Conservation (phyloP, 306 rosid genomes). For the Carpinus viminea region DNA sequence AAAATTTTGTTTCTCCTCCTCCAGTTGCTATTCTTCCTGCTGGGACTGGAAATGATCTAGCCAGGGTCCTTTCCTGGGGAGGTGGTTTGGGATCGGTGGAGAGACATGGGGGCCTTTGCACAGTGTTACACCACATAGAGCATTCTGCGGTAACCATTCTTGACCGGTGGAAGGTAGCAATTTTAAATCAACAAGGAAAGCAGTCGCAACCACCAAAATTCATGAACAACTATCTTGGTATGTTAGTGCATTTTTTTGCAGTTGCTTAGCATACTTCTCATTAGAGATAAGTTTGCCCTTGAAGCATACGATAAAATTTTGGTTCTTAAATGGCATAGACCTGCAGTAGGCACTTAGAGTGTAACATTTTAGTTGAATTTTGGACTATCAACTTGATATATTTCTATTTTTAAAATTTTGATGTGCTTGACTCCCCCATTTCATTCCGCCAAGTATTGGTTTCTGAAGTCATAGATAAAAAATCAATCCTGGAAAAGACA, state of each 20-base stretch:
- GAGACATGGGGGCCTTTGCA: conserved; percentile 97
- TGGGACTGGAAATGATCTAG: conserved; percentile 98
- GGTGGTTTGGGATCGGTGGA: conserved; percentile 98
- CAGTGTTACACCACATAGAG: conserved; percentile 84
- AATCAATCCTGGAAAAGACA: not conserved
- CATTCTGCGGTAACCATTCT: conserved; percentile 96
- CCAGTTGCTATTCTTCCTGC: conserved; percentile 99
- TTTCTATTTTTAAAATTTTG: not conserved
- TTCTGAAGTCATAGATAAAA: not conserved
- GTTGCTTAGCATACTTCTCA: not conserved
- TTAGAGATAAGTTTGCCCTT: conserved; percentile 12
- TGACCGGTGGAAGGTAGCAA: conserved; percentile 89
- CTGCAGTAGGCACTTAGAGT: not conserved
- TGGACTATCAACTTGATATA: not conserved
- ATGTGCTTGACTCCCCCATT: not conserved
- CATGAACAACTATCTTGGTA: conserved; percentile 98
- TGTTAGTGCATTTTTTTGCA: conserved; percentile 26
- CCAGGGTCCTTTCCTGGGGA: conserved; percentile 97
- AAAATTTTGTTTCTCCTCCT: conserved; percentile 96
- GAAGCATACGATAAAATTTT: conserved; percentile 22
- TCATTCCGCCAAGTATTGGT: not conserved
- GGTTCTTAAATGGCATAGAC: not conserved
- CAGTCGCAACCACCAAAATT: conserved; percentile 67
- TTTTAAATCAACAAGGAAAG: conserved; percentile 65
- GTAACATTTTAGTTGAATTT: not conserved